Evolutionary conservation across 2,329 filamentous ascomycete species (phyloP).

Genomic region (Xylaria sp.): DNA sequence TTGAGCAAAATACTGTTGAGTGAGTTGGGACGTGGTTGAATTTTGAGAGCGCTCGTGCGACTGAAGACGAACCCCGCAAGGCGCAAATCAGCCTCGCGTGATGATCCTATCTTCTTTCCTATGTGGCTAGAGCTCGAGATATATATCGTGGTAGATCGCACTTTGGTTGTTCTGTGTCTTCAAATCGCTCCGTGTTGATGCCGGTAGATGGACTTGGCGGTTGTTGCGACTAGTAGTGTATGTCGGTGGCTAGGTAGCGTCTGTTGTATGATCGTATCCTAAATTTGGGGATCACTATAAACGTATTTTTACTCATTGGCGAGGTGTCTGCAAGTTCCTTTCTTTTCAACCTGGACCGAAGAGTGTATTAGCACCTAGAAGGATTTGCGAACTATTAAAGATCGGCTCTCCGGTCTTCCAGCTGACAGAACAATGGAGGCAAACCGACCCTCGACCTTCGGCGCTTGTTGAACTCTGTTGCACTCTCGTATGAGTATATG

Average conservation of each 20-base stretch:
- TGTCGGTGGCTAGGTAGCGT: conserved; percentile 4
- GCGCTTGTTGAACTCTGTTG: not conserved
- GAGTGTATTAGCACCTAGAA: conserved; percentile 21
- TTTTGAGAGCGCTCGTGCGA: not conserved
- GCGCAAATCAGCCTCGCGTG: conserved; percentile 9
- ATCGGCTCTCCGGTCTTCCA: not conserved
- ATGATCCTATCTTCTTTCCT: conserved; percentile 10
- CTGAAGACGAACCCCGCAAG: conserved; percentile 8
- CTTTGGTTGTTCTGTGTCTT: conserved; percentile 2
- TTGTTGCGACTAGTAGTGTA: conserved; percentile 9
- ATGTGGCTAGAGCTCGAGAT: not conserved
- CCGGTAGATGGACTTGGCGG: conserved; percentile 6
- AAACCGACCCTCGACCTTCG: conserved; percentile 10
- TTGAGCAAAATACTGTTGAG: not conserved
- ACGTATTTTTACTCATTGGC: conserved; percentile 15
- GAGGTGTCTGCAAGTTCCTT: not conserved
- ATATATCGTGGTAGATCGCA: not conserved
- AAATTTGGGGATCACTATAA: conserved; percentile 19
- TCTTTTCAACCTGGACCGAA: conserved; percentile 7
- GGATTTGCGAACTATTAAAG: not conserved
- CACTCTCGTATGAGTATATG: not conserved
- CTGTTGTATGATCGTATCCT: conserved; percentile 18
- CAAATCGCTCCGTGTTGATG: not conserved
- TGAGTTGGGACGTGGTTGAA: not conserved
- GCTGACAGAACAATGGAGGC: conserved; percentile 8